Conservation (phyloP, 2,329 filamentous ascomycete species). For the Monilinia fructicola region DNA sequence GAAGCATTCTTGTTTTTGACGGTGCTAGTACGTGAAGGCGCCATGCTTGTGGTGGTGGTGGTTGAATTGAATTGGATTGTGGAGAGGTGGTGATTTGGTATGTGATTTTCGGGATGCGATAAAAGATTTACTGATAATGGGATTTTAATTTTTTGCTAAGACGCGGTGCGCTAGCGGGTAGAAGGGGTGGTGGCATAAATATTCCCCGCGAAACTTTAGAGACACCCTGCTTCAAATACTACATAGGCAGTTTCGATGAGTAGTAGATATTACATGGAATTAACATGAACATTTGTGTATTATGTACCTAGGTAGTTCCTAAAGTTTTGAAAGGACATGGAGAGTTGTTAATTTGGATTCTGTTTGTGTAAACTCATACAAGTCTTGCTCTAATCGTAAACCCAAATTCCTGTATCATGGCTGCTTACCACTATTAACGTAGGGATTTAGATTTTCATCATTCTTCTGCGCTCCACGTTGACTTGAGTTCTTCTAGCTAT, state of each 20-base stretch:
- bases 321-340: neutral
- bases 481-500: neutral
- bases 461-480: neutral
- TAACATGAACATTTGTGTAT: neutral
- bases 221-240: neutral
- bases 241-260: too few relatives aligned
- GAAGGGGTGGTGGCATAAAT: conserved; percentile 10
- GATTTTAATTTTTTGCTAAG: conserved; percentile 22
- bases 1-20: conserved; percentile 68
- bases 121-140: conserved; percentile 5
- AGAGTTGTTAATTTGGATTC: neutral
- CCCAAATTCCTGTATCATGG: neutral
- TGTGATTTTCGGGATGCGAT: conserved; percentile 24
- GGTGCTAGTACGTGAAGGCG: conserved; percentile 55
- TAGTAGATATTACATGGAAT: neutral
- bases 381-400: neutral
- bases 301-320: neutral
- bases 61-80: neutral
- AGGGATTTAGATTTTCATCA: neutral
- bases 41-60: conserved; percentile 46
- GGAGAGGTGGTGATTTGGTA: conserved; percentile 22
- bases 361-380: neutral
- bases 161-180: conserved; percentile 19
- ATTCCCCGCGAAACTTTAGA: conserved; percentile 18
- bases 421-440: neutral